Conservation (phyloP, 192 early-diverging fungal genomes). For the Phycomyces blakesleeanus region DNA sequence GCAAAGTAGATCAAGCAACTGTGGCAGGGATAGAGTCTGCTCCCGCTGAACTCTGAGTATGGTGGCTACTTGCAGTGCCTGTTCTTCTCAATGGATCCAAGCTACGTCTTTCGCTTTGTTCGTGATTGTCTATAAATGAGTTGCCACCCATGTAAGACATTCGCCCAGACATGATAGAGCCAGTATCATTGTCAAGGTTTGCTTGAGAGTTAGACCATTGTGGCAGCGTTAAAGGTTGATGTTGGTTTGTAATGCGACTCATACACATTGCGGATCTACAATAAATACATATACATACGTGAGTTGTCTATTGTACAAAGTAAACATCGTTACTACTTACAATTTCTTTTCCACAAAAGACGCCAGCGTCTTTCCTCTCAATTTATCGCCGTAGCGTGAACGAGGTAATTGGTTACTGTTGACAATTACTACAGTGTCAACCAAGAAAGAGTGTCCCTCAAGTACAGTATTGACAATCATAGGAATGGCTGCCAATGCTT, state of each 20-base stretch:
- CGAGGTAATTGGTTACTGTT: slow-evolving; percentile 9
- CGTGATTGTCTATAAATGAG: not conserved
- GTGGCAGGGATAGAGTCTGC: not conserved
- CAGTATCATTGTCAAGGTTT: slow-evolving; percentile 19
- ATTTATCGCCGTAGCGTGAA: slow-evolving; percentile 15
- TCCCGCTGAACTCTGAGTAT: not conserved
- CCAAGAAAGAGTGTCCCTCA: slow-evolving; percentile 9
- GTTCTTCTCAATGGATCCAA: not conserved
- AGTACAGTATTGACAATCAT: slow-evolving; percentile 13
- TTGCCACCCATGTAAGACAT: not conserved
- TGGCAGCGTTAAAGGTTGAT: slow-evolving; percentile 20
- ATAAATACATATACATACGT: not conserved
- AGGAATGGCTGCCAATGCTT: slow-evolving; percentile 8
- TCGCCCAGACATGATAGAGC: slow-evolving; percentile 10
- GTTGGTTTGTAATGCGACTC: slow-evolving; percentile 35
- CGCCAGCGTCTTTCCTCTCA: slow-evolving; percentile 15
- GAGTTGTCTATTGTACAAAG: not conserved
- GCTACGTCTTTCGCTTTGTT: not conserved
- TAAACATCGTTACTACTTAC: slow-evolving; percentile 6
- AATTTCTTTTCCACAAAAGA: slow-evolving; percentile 8
- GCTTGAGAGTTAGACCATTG: slow-evolving; percentile 21
- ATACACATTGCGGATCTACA: slow-evolving; percentile 22
- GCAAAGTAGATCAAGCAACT: not conserved
- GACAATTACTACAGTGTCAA: slow-evolving; percentile 17
- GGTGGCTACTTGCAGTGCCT: not conserved